Conservation (phyloP, 2,329 filamentous ascomycete species). For the Sclerotinia trifoliorum region DNA sequence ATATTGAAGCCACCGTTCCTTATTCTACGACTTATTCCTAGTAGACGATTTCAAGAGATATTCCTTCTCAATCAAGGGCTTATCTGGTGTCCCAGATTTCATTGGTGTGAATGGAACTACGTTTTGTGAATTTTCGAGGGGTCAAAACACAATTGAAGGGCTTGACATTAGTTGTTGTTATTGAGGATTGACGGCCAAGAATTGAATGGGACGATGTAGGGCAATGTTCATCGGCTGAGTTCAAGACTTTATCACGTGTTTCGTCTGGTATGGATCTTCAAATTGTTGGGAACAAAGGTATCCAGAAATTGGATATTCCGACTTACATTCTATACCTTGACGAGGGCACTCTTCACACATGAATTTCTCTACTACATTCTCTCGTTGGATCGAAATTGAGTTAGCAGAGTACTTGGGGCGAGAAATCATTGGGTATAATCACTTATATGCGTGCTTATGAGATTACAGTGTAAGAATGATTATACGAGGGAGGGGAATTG, state of each 20-base stretch:
- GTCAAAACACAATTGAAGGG: slow-evolving; percentile 44
- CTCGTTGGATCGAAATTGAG: slow-evolving; percentile 56
- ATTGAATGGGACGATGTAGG: slow-evolving; percentile 50
- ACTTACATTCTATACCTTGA: slow-evolving; percentile 50
- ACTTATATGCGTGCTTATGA: not conserved
- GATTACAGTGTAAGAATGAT: slow-evolving; percentile 11
- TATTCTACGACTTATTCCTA: slow-evolving; percentile 55
- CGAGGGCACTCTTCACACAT: slow-evolving; percentile 53
- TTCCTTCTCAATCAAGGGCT: slow-evolving; percentile 56
- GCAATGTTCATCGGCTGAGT: slow-evolving; percentile 47
- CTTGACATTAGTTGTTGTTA: slow-evolving; percentile 49
- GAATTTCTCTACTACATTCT: slow-evolving; percentile 59
- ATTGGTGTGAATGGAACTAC: slow-evolving; percentile 54
- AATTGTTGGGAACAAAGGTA: slow-evolving; percentile 48
- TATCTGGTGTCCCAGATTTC: slow-evolving; percentile 53
- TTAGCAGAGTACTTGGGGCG: slow-evolving; percentile 53
- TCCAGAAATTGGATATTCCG: slow-evolving; percentile 53
- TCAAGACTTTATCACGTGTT: slow-evolving; percentile 46
- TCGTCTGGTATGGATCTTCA: slow-evolving; percentile 55
- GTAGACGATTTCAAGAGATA: slow-evolving; percentile 50
- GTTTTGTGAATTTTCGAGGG: slow-evolving; percentile 50
- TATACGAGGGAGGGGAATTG: not conserved
- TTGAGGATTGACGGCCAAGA: slow-evolving; percentile 52
- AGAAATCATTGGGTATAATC: slow-evolving; percentile 29
- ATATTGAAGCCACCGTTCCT: slow-evolving; percentile 60